These are phyloP conservation scores for Pseudotsuga menziesii DNA, from an alignment of 75 land plant species.

Conservation along the genomic window DNA sequence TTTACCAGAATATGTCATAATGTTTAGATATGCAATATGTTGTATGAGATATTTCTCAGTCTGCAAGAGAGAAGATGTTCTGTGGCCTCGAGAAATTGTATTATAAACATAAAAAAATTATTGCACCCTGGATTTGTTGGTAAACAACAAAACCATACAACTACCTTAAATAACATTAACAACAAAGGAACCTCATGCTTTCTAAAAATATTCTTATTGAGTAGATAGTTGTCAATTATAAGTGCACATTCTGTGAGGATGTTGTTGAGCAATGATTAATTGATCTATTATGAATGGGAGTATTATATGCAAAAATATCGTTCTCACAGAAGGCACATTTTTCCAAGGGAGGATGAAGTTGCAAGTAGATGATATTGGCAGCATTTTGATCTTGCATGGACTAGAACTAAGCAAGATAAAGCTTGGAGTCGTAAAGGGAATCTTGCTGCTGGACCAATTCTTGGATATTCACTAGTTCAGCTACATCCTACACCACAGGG, in stretches of 20 bases:
- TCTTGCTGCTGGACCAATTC: slow-evolving; percentile 21
- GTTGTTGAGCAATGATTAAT: not conserved
- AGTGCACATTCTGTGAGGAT: not conserved
- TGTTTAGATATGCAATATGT: not conserved
- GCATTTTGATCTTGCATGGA: slow-evolving; percentile 4
- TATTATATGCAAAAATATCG: slow-evolving; percentile 64
- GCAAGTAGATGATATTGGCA: slow-evolving; percentile 42
- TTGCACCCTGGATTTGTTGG: not conserved
- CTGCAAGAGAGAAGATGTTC: not conserved
- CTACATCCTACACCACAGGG: slow-evolving; percentile 37
- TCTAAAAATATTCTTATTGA: not conserved
- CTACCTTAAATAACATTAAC: not conserved
- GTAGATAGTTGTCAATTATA: not conserved
- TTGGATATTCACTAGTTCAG: slow-evolving; percentile 27
- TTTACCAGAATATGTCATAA: not conserved
- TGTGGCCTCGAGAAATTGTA: not conserved
- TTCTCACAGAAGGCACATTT: slow-evolving; percentile 73
- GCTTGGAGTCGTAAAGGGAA: slow-evolving; percentile 16
- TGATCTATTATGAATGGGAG: not conserved
- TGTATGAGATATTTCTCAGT: not conserved
- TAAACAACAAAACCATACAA: slow-evolving; percentile 4
- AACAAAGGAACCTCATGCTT: not conserved
- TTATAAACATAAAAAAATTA: not conserved
- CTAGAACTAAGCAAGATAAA: slow-evolving; percentile 13
- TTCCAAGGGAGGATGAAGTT: slow-evolving; percentile 64